Conservation (phyloP, 148 eudicot genomes). For the Rhododendron molle region DNA sequence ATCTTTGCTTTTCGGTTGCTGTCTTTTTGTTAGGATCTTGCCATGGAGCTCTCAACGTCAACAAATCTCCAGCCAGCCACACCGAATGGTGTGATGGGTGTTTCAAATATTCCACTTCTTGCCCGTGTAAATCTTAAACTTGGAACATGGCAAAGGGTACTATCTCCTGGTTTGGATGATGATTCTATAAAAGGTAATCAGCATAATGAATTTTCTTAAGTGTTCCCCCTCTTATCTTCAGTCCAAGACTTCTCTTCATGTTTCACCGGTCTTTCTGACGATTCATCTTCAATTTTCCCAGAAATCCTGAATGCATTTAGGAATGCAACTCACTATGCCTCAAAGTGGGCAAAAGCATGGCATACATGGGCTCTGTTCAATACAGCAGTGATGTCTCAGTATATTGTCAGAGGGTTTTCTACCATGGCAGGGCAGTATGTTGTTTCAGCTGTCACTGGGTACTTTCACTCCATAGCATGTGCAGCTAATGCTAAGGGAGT, state of each 20-base stretch:
- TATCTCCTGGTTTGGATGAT: conserved; percentile 69
- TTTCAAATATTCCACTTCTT: conserved; percentile 54
- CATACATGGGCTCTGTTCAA: conserved; percentile 97
- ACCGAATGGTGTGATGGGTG: conserved; percentile 31
- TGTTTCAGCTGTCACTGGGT: conserved; percentile 94
- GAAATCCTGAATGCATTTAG: conserved; percentile 69
- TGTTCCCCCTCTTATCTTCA: not conserved
- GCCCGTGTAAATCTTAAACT: conserved; percentile 85
- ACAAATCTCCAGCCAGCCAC: conserved; percentile 33
- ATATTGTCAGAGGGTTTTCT: conserved; percentile 65
- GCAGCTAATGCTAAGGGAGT: conserved; percentile 93
- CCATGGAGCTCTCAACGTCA: conserved; percentile 57
- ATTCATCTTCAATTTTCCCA: conserved; percentile 22
- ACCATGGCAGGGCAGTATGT: conserved; percentile 64
- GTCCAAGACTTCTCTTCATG: conserved; percentile 4
- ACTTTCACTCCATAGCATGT: conserved; percentile 97
- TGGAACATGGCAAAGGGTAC: conserved; percentile 89
- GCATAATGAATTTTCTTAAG: not conserved
- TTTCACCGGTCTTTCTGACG: conserved; percentile 8
- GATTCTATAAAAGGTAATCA: conserved; percentile 58
- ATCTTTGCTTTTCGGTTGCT: not conserved
- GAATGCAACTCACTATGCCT: conserved; percentile 73
- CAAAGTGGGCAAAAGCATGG: conserved; percentile 95
- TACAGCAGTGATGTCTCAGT: conserved; percentile 96
- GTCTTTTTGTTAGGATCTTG: conserved; percentile 53